Evolutionary conservation across 164 flowering plant genomes (phyloP), one percentile per base, ranked within the genome.

Genomic region (Echeveria elegans): DNA sequence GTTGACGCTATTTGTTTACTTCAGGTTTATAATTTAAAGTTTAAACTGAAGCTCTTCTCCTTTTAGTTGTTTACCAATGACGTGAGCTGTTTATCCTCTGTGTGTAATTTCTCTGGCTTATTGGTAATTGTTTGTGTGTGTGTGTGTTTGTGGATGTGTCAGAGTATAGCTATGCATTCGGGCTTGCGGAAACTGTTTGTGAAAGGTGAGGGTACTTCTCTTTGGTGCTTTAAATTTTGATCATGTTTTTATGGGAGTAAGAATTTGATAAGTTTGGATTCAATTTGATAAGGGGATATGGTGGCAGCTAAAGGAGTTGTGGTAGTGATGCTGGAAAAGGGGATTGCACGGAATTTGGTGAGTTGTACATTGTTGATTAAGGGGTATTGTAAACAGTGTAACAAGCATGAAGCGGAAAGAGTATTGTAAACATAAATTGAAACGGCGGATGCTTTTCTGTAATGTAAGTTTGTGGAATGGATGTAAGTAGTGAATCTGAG

Each of bases 161-260:
- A 56, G 61, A 26, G 61, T 56, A 28, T 56, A 28, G 61, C 61
- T 11, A 56, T 56, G 61, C 61, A 56, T 28, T 12, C 61, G 61
- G 30, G 31, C 1, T 56, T 26, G 3, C n/a, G 61, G 19, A 56
- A 6, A 28, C 19, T 2, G 8, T 56, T 56, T 19, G 61, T 56
- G 61, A 14, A 12, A 7, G 61, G 61, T 56, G 28, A 56, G 6
- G 24, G 14, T 29, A 29, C 11, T 52, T 53, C 18, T 53, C 31
- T 10, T 32, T 56, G 32, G 32, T 56, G 61, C 32, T 28, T 56
- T 19, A 56, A 56, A 32, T 15, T 56, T 26, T 11, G 15, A 16
- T 43, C 15, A 43, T 38, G 3, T 12, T 43, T 43, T 5, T 43
- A 15, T 43, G 47, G 16, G 15, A 14, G 1, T 5, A 38, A 38